Conservation (phyloP, 2,329 filamentous ascomycete species). For the Simplicillium sp. region DNA sequence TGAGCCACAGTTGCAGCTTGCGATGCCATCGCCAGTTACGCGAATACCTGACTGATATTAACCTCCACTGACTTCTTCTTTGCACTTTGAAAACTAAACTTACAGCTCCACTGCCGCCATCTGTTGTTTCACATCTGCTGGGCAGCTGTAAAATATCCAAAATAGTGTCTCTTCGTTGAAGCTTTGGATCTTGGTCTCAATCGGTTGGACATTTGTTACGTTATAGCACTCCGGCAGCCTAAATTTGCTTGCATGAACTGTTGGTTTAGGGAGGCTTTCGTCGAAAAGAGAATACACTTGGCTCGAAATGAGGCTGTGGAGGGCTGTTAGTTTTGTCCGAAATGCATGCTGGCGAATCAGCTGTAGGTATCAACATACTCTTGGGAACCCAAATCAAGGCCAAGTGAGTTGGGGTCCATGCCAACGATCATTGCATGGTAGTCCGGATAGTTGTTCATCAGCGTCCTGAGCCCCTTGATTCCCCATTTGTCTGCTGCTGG, state of each 20-base stretch:
- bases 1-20: conserved; percentile 56
- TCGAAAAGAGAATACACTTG: conserved; percentile 55
- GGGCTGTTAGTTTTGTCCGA: conserved; percentile 9
- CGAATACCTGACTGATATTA: conserved; percentile 34
- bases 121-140: conserved; percentile 52
- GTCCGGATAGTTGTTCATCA: conserved; percentile 56
- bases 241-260: conserved; percentile 40
- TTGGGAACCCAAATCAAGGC: conserved; percentile 45
- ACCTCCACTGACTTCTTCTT: not conserved
- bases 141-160: conserved; percentile 62
- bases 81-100: conserved; percentile 15
- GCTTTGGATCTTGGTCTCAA: conserved; percentile 55
- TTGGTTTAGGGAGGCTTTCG: conserved; percentile 46
- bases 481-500: conserved; percentile 55
- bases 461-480: conserved; percentile 50
- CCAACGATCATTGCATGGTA: conserved; percentile 53
- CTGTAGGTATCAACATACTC: conserved; percentile 36
- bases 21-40: conserved; percentile 63
- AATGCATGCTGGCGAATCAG: not conserved
- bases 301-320: conserved; percentile 40
- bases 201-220: conserved; percentile 55
- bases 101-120: conserved; percentile 55
- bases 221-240: conserved; percentile 57
- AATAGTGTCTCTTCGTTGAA: conserved; percentile 62
- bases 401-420: conserved; percentile 46